phyloP scores from a whole-genome alignment of 805 yeast species.

The Ogataea paraovalis region DNA sequence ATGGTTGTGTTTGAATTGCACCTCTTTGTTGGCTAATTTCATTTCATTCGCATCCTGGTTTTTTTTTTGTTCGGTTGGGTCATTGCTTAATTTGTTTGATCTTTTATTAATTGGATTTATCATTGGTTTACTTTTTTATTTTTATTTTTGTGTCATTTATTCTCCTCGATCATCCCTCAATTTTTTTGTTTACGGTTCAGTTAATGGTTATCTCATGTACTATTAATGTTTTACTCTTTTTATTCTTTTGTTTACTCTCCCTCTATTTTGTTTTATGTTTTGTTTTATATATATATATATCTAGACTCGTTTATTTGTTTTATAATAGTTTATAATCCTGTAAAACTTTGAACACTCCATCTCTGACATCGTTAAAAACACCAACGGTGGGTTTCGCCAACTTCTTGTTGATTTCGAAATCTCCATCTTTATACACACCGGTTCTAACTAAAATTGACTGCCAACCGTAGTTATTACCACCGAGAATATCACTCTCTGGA shows the following conservation, averaged over 20 bases:
- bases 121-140: neutral
- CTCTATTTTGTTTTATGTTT: neutral
- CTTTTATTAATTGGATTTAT: neutral
- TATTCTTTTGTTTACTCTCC: neutral
- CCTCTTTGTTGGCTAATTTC: neutral
- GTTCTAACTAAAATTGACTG: constrained; percentile 77
- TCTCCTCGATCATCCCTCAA: neutral
- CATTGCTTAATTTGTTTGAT: neutral
- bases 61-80: neutral
- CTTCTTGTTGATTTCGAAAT: constrained; percentile 32
- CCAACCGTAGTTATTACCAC: constrained; percentile 90
- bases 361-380: constrained; percentile 44
- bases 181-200: neutral
- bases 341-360: constrained; percentile 36
- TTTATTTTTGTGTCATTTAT: neutral
- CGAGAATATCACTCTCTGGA: constrained; percentile 87
- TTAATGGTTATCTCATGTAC: neutral
- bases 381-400: constrained; percentile 47
- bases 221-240: neutral
- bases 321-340: constrained; percentile 8
- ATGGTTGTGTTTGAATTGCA: neutral
- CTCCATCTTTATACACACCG: constrained; percentile 76
- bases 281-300: neutral
- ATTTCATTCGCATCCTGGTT: neutral
- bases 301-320: neutral